Conservation (phyloP, 1,139 yeast genomes). For the Diutina scorzettiae region DNA sequence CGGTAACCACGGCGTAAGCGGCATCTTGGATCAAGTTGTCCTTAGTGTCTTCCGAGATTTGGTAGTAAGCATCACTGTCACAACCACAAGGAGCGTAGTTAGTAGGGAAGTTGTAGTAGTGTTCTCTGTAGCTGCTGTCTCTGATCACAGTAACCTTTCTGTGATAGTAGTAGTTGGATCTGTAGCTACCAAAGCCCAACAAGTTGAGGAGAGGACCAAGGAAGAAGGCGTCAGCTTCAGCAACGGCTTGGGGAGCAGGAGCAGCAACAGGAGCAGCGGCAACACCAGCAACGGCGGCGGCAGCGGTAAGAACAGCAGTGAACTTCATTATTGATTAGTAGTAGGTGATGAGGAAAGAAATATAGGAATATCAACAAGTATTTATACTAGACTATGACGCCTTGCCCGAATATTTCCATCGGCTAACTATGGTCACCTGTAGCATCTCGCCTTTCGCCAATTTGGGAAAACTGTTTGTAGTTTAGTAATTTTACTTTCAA, state of each 20-base stretch:
- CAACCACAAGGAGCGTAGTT: conserved; percentile 2
- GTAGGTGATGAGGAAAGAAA: not conserved
- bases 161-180: not conserved
- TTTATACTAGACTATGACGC: not conserved
- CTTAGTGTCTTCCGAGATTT: not conserved
- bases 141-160: conserved; percentile 2
- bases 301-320: not conserved
- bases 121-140: not conserved
- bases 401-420: too few species aligned
- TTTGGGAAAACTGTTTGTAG: too few species aligned
- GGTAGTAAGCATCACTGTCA: not conserved
- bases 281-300: conserved; percentile 6
- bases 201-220: not conserved
- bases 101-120: conserved; percentile 2
- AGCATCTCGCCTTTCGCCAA: too few species aligned
- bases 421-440: too few species aligned
- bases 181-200: not conserved
- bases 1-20: not conserved
- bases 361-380: not conserved
- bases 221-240: not conserved
- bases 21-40: not conserved
- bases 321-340: conserved; percentile 3
- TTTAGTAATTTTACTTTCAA: too few species aligned
- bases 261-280: conserved; percentile 5
- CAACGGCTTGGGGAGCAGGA: not conserved